Evolutionary conservation across 768 basidiomycete genomes (phyloP), one percentile per base, ranked within the genome.

Genomic region (Daedalea quercina): DNA sequence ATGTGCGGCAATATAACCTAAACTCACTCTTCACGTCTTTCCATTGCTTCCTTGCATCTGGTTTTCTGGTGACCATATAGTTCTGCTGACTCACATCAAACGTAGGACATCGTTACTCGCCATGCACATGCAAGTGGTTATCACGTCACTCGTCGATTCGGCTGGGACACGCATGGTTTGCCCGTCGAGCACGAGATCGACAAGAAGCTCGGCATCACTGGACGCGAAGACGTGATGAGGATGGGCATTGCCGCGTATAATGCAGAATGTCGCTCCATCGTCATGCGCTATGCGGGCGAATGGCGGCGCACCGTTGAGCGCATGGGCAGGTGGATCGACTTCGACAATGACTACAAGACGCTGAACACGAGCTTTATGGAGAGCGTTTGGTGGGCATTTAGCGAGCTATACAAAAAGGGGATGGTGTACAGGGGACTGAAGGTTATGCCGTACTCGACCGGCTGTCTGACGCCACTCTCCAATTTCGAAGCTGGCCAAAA

Each of bases 121-220:
- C 93, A 96, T 71, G 94, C 94, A 1, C 88, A 92, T 67, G 85
- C 91, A 48, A 93, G 87, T 51, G 95, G 95, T 6, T 85, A 82
- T 69, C 88, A 97, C 65, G 95, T 98, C 60, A 80, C 85, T 52
- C 85, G 95, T 54, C 83, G 95, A 49, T 98, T 98, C 67, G 95
- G 95, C 50, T 98, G 95, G 95, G 95, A 98, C 71, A 97, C 94
- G 3, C 95, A 99, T 71, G 95, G 95, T 48, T 82, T 99, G 24
- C 96, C 95, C 33, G 94, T 99, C 65, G 96, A 99, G 70, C 94
- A 97, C 73, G 92, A 96, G 75, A 99, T 99, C 73, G 96, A 99
- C 78, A 98, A 97, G 75, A 86, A 81, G 62, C 78, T 98, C 44
- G 83, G 83, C 37, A 96, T 98, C 74, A 94, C 87, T 28, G 84